Evolutionary conservation across 202 grass and related monocot species (phyloP), one percentile per base, ranked within the genome.

Genomic region (Carex sylvatica): DNA sequence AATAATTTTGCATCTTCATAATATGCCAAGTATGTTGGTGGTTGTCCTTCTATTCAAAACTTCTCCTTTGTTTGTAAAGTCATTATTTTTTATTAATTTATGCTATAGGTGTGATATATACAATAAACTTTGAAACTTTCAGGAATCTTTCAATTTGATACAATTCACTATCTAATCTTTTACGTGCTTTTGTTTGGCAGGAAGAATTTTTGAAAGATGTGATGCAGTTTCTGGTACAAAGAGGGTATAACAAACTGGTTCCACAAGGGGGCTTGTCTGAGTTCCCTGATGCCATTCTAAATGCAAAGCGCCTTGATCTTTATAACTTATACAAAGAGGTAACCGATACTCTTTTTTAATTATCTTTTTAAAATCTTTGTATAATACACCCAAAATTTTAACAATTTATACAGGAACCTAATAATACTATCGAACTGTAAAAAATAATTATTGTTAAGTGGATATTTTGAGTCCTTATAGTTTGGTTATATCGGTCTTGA

Each of bases 241-340:
- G 89, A 83, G 92, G 92, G 5, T 82, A 92, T 68, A 83, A 2
- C 64, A 84, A 86, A 58, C 89, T 94, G 5, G 82, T 92, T 87
- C 87, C 92, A 54, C 92, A 92, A 72, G 92, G 89, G 69, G 92
- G 89, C 79, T 33, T 90, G 11, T 81, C 89, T 18, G 88, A 92
- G 81, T 94, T 94, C 73, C 92, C 89, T 40, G 92, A 94, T 58
- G 89, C 81, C 30, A 60, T 94, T 67, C 79, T 94, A 53, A 94
- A 94, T 81, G 75, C 92, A 81, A 94, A 92, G 59, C 92, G 92
- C 51, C 87, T 94, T 23, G 92, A 94, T 85, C 83, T 94, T 55
- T 92, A 87, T 90, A 94, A 92, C 69, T 88, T 90, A 71, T 94
- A 94, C 83, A 94, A 83, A 92, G 89, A 94, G 87, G 92, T 94